Evolutionary conservation across 2,329 filamentous ascomycete species (phyloP), one percentile per base, ranked within the genome.

Genomic region (Penicillium sp.): DNA sequence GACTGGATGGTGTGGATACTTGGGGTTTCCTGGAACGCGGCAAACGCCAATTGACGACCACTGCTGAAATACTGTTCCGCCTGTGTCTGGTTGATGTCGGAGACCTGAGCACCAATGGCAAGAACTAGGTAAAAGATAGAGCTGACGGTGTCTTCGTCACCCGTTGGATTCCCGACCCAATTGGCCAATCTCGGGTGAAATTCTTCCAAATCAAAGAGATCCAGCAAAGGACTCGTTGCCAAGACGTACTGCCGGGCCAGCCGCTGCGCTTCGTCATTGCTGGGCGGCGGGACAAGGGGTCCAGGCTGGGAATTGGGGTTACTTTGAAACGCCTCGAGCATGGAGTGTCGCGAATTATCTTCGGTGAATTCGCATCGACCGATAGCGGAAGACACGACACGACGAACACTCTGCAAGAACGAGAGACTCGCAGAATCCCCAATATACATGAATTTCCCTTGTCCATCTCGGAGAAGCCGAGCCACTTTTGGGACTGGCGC

Each of bases 381-480:
- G 20, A 76, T 74, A 18, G 74, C 71, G 10, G 72, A 71, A 3
- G 75, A 74, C 7, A 80, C 74, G 5, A 81, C 69, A 40, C 79
- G 74, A 30, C 78, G 75, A 13, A 81, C 77, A 48, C 76, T 80
- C 58, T 80, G 78, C 31, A 80, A 58, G 47, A 80, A 80, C 0
- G 78, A 80, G 42, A 81, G 64, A 43, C 77, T 79, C 30, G 78
- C 78, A 33, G 76, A 80, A 52, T 81, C 79, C 13, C 79, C 79
- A 25, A 81, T 76, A 56, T 80, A 81, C 60, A 81, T 79, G 44
- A 79, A 74, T 49, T 80, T 80, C 5, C 78, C 78, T 54, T 79
- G 76, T 0, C 77, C 76, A 56, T 80, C 78, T 22, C 76, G 76
- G 9, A 81, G 68, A 24, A 81, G 72, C 9, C 78, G 73, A 61